Evolutionary conservation across 768 basidiomycete species (phyloP), one percentile per base, ranked within the genome.

Genomic region (Sistotremastrum niveocremeum): DNA sequence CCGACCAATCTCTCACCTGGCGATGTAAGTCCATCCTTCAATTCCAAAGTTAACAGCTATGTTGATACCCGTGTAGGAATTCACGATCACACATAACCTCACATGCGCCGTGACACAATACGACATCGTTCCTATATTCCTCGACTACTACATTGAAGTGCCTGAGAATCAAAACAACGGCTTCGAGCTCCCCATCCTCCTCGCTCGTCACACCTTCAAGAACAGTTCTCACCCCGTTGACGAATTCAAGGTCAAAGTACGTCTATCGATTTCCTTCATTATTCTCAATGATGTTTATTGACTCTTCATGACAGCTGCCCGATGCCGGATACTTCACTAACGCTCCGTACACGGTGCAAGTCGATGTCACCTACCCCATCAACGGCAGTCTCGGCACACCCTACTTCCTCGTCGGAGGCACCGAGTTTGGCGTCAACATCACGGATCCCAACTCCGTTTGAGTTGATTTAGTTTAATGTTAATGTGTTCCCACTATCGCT

Each of bases 141-240:
- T 34, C 41, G 45, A 46, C 37, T 46, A 46, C 37, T 46, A 46
- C 34, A 46, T 46, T 3, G 45, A 46, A 39, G 45, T 46, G 2
- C 45, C 45, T 1, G 36, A 6, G 37, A 39, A 36, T 37, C 11
- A 10, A 10, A 46, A 46, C 45, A 46, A 39, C 29, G 34, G 45
- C 9, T 29, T 37, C 37, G 45, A 46, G 45, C 45, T 37, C 7
- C 34, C 34, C 3, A 46, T 46, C 36, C 34, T 46, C 2, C 7
- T 46, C 36, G 45, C 45, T 46, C 45, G 45, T 28, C 45, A 4
- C 37, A 32, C 20, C 29, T 12, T 39, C 29, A 34, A 20, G 20
- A 20, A 20, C 2, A 20, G 20, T 20, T 20, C 20, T 20, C 20
- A 20, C 20, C 20, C 20, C 2, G 20, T 20, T 20, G 20, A 20